phyloP scores from a whole-genome alignment of 2,329 filamentous ascomycete species.

The Capronia americana region DNA sequence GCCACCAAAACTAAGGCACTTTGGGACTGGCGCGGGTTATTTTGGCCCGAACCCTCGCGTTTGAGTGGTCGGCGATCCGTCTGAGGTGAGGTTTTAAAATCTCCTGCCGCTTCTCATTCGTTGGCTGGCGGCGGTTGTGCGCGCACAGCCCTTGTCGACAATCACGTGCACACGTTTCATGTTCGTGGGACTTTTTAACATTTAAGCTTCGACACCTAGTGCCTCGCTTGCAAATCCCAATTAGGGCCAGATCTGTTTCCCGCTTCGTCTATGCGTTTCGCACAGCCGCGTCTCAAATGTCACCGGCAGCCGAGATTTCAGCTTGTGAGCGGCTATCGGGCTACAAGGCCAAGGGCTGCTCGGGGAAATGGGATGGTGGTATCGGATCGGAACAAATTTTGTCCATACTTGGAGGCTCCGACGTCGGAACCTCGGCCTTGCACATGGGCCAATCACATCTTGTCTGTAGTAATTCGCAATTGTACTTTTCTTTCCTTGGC shows the following conservation, averaged over 20 bases:
- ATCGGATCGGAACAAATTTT: background rate
- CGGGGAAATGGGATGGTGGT: background rate
- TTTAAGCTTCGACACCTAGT: constrained; percentile 11
- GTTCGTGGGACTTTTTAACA: constrained; percentile 12
- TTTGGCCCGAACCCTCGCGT: background rate
- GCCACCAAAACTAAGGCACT: background rate
- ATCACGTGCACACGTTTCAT: constrained; percentile 12
- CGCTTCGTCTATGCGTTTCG: background rate
- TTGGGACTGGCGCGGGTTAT: background rate
- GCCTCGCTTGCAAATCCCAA: constrained; percentile 5
- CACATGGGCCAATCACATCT: background rate
- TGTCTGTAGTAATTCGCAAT: background rate
- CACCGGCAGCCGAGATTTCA: background rate
- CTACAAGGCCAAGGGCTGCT: background rate
- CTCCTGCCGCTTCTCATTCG: background rate
- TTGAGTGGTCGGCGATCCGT: background rate
- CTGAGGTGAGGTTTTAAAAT: constrained; percentile 1
- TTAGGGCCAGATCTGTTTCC: background rate
- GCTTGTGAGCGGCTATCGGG: constrained; percentile 8
- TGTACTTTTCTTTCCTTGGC: background rate
- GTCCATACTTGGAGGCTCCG: background rate
- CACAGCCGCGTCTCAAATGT: background rate
- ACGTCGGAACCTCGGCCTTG: background rate
- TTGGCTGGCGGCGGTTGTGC: background rate
- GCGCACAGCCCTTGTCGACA: background rate